Evolutionary conservation across 352 stramenopile genomes (phyloP).

Genomic region (Pseudoperonospora humuli): DNA sequence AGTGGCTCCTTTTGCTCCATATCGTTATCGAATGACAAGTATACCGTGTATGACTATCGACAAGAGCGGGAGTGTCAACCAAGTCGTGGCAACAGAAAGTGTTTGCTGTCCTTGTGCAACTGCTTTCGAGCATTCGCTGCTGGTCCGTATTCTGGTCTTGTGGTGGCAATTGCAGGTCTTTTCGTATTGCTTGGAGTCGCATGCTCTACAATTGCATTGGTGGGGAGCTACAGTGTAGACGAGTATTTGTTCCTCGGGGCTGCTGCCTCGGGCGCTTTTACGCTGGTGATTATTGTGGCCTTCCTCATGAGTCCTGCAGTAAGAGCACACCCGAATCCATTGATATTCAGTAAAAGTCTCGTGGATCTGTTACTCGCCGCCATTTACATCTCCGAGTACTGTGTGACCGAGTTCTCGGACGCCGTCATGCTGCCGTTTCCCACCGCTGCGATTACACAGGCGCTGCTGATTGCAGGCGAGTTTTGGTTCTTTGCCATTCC

Average conservation of each 20-base stretch:
- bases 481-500: conserved; percentile 88
- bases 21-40: conserved; percentile 45
- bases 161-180: conserved; percentile 26
- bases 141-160: conserved; percentile 22
- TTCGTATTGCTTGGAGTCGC: conserved; percentile 33
- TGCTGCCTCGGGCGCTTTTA: conserved; percentile 64
- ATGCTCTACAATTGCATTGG: conserved; percentile 28
- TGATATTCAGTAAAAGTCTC: conserved; percentile 84
- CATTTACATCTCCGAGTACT: conserved; percentile 76
- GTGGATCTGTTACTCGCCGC: conserved; percentile 65
- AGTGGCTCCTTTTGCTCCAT: conserved; percentile 60
- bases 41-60: conserved; percentile 18
- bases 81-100: conserved; percentile 1
- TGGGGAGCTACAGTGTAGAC: conserved; percentile 32
- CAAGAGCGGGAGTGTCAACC: conserved; percentile 1
- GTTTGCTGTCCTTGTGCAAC: conserved; percentile 15
- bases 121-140: conserved; percentile 18
- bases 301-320: conserved; percentile 52
- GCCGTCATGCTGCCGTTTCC: conserved; percentile 51
- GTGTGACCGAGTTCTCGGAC: conserved; percentile 50
- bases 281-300: conserved; percentile 59
- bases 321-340: conserved; percentile 65
- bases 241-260: conserved; percentile 68
- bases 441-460: conserved; percentile 61
- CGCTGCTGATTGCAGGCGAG: conserved; percentile 72